phyloP scores from a whole-genome alignment of 2,329 filamentous ascomycete genomes.

The Didymella segeticola region DNA sequence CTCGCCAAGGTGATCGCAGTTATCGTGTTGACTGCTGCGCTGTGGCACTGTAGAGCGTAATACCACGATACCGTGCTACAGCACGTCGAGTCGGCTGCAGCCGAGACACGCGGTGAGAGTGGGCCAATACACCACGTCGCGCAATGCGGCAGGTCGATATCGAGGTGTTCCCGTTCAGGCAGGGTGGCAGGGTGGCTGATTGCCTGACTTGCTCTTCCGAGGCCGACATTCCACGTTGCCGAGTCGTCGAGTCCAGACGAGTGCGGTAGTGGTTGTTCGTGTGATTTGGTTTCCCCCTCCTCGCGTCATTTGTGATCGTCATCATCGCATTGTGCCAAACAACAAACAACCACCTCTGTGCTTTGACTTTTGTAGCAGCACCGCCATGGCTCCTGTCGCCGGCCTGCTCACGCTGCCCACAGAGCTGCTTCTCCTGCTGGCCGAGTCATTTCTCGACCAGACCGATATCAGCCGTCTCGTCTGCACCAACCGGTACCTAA shows the following conservation, averaged over 20 bases:
- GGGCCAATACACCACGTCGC: conserved; percentile 7
- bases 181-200: too few species aligned
- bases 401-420: conserved; percentile 15
- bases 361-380: background rate
- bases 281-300: conserved; percentile 1
- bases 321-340: background rate
- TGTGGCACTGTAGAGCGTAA: background rate
- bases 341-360: background rate
- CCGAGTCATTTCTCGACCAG: conserved; percentile 19
- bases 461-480: conserved; percentile 19
- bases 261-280: background rate
- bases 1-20: background rate
- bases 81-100: too few species aligned
- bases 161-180: conserved; percentile 4
- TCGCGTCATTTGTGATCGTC: conserved; percentile 3
- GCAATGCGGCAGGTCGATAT: conserved; percentile 4
- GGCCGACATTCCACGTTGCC: conserved; percentile 16
- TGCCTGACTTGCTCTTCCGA: conserved; percentile 16
- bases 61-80: too few species aligned
- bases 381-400: conserved; percentile 1
- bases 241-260: conserved; percentile 6
- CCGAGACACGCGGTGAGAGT: conserved; percentile 8
- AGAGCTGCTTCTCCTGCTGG: conserved; percentile 16
- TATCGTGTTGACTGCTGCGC: background rate
- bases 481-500: conserved; percentile 15